A percentile compares a stretch with the other conserved stretches of the same genome.
Conservation (phyloP, 331 rosid species). For the Malus hybrid region DNA sequence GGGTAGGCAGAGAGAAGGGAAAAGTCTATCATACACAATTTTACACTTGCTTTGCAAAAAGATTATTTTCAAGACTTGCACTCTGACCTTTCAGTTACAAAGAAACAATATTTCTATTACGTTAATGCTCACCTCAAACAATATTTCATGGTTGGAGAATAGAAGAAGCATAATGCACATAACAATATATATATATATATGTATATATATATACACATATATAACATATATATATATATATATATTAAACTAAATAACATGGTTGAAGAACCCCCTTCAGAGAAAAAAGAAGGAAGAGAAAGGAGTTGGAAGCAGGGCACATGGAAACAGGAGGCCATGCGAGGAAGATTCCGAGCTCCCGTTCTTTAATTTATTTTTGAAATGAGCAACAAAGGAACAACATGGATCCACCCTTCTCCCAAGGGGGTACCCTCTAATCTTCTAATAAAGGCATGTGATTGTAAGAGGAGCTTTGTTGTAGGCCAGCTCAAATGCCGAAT, state of each 20-base stretch:
- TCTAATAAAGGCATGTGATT: slow-evolving; percentile 35
- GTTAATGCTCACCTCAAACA: neutral
- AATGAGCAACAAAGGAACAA: slow-evolving; percentile 39
- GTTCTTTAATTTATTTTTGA: slow-evolving; percentile 13
- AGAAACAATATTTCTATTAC: too few relatives aligned
- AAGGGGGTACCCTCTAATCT: slow-evolving; percentile 33
- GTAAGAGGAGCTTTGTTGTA: slow-evolving; percentile 29
- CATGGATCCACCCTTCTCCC: slow-evolving; percentile 51
- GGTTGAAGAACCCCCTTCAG: slow-evolving; percentile 22
- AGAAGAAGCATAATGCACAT: neutral
- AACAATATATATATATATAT: too few relatives aligned
- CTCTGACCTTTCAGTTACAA: too few relatives aligned
- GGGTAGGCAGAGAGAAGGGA: too few relatives aligned
- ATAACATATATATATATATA: neutral
- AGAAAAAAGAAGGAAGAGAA: neutral
- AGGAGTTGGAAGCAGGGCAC: slow-evolving; percentile 39
- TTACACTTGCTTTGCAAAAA: too few relatives aligned
- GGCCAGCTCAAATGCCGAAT: slow-evolving; percentile 22
- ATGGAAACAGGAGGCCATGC: slow-evolving; percentile 79
- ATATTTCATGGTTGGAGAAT: neutral
- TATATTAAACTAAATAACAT: neutral
- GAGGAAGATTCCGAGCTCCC: slow-evolving; percentile 68
- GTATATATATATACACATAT: too few relatives aligned
- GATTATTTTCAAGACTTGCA: too few relatives aligned
- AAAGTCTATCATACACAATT: too few relatives aligned